Base-by-base conservation (phyloP, 2,329 filamentous ascomycete genomes). In the Fusarium pseudoanthophilum region DNA sequence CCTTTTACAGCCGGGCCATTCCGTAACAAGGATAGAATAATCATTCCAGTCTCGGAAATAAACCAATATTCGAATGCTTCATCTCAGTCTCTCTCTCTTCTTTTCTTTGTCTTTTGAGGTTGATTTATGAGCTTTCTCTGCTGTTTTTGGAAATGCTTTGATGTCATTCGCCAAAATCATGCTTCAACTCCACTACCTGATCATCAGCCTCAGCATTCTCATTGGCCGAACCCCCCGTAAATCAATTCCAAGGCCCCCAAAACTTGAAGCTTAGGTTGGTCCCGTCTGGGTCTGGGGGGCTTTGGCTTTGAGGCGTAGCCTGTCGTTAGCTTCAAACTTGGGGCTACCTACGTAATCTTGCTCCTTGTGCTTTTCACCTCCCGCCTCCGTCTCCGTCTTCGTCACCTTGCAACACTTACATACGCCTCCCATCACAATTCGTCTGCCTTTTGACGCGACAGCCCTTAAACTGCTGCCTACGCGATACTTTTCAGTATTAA, bases 381-480 rank as follows among this genome's bases (percentile, higher is more conserved):
- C 72, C 64, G 37, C 52, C n/a, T 57, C 26, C 20, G 18, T 28
- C 60, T 43, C 53, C 72, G 71, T 70, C 70, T 71, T 69, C 72
- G 65, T 69, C 65, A 67, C 42, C 42, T 51, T 28, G 16, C 56
- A 51, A 51, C 51, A 55, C 51, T 55, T 42, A 30, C 51, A 40
- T 42, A 55, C 51, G 24, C 55, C 30, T 63, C 60, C 58, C 74
- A 69, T 74, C 71, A 60, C 51, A 53, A 65, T 40, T 67, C 67
- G 45, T 39, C 64, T 67, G 69, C 72, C 75, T 78, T 78, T 69
- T 34, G 62, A 75, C 61, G 42, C 57, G 53, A 60, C 62, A 42
- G 15, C 30, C 46, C 48, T 56, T 69, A 76, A 76, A 68, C 69
- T 69, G 77, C 69, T 78, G 77, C 77, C 77, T 78, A 20, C 56